Evolutionary conservation across 2,329 filamentous ascomycete genomes (phyloP).

Genomic region (Hymenoscyphus salicellus): DNA sequence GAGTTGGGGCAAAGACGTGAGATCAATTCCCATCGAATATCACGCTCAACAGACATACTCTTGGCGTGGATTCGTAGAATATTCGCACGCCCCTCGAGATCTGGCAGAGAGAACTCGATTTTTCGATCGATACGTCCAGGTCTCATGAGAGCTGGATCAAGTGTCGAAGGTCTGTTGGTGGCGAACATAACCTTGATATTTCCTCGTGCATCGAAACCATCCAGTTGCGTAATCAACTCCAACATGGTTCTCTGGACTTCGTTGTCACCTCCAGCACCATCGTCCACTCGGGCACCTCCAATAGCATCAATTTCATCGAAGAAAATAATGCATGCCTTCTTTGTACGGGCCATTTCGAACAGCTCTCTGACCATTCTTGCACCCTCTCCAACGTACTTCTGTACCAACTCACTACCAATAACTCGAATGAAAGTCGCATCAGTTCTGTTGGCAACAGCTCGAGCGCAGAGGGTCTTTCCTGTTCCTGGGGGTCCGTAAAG

Average conservation of each 20-base stretch:
- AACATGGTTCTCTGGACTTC: constrained; percentile 98
- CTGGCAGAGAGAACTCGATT: constrained; percentile 96
- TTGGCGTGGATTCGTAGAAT: constrained; percentile 98
- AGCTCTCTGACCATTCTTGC: constrained; percentile 97
- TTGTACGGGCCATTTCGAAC: constrained; percentile 98
- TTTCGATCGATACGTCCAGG: constrained; percentile 97
- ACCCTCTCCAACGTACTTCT: constrained; percentile 98
- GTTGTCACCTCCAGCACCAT: constrained; percentile 94
- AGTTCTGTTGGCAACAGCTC: constrained; percentile 95
- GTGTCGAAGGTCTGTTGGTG: constrained; percentile 90
- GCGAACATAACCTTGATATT: constrained; percentile 99
- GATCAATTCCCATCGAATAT: constrained; percentile 98
- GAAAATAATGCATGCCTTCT: constrained; percentile 99
- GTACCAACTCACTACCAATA: constrained; percentile 94
- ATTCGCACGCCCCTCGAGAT: constrained; percentile 95
- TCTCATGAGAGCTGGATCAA: constrained; percentile 96
- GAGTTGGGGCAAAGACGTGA: constrained; percentile 95
- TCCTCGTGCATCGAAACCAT: constrained; percentile 92
- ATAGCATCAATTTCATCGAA: constrained; percentile 98
- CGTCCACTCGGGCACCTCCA: constrained; percentile 92
- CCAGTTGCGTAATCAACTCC: constrained; percentile 93
- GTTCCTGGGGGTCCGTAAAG: constrained; percentile 96
- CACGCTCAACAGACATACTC: constrained; percentile 98
- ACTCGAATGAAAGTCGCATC: constrained; percentile 98
- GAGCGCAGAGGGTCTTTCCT: constrained; percentile 96